phyloP scores from a whole-genome alignment of 2,329 filamentous ascomycete genomes.

The Pseudocercospora fijiensis region DNA sequence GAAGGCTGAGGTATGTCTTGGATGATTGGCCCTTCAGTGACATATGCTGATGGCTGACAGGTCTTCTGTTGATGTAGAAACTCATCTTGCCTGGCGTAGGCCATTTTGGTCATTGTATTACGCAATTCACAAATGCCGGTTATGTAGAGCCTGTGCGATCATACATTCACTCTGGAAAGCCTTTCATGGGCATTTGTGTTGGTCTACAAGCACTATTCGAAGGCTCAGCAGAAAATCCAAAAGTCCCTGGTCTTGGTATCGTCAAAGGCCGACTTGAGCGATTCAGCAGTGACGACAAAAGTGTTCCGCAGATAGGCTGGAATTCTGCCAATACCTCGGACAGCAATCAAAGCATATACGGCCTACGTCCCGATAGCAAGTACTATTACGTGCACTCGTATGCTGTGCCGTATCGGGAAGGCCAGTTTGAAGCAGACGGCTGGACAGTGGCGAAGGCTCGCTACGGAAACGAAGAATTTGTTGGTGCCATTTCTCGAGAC shows the following conservation, averaged over 20 bases:
- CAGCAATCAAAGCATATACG: constrained; percentile 65
- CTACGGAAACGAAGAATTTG: constrained; percentile 86
- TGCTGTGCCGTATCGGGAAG: constrained; percentile 71
- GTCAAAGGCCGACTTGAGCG: constrained; percentile 69
- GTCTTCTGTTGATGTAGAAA: constrained; percentile 56
- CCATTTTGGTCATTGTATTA: constrained; percentile 94
- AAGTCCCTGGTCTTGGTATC: constrained; percentile 70
- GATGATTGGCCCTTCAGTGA: neutral
- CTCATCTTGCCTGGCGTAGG: constrained; percentile 95
- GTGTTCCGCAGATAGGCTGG: constrained; percentile 99
- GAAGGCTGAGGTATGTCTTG: constrained; percentile 69
- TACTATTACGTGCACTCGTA: constrained; percentile 99
- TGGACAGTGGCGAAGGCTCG: constrained; percentile 90
- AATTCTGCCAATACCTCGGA: constrained; percentile 74
- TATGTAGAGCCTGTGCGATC: constrained; percentile 79
- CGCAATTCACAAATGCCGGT: constrained; percentile 75
- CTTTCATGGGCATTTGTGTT: constrained; percentile 97
- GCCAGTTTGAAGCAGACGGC: constrained; percentile 73
- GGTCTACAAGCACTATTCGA: constrained; percentile 88
- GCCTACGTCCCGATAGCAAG: constrained; percentile 76
- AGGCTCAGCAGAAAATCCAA: constrained; percentile 74
- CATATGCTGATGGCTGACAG: constrained; percentile 38
- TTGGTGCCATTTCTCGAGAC: constrained; percentile 81
- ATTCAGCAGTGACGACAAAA: constrained; percentile 76
- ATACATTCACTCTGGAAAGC: constrained; percentile 87